Percentiles rank a stretch among this genome's conserved stretches.
phyloP scores from a whole-genome alignment of 2,329 filamentous ascomycete genomes.

The Botrytis aclada region DNA sequence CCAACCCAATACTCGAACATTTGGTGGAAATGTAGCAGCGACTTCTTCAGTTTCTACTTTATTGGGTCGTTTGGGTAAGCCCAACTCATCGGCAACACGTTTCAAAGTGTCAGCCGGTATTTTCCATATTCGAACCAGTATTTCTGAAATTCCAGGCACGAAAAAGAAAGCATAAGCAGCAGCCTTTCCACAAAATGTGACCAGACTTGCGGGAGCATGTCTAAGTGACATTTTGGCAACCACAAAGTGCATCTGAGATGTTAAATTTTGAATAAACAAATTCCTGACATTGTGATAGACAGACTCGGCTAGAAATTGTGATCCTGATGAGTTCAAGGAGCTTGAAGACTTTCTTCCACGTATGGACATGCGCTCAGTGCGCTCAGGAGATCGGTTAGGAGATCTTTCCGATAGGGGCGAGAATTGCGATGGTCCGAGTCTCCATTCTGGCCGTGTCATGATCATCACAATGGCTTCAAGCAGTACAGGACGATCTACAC shows the following conservation, averaged over 20 bases:
- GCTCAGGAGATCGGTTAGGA: constrained; percentile 31
- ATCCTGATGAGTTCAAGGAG: constrained; percentile 56
- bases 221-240: constrained; percentile 70
- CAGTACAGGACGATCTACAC: constrained; percentile 65
- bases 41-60: constrained; percentile 41
- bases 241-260: constrained; percentile 68
- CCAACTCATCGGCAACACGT: constrained; percentile 59
- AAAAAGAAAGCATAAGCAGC: constrained; percentile 74
- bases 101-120: constrained; percentile 56
- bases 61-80: constrained; percentile 53
- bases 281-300: constrained; percentile 71
- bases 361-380: constrained; percentile 29
- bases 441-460: constrained; percentile 71
- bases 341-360: constrained; percentile 42
- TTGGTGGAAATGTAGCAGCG: constrained; percentile 40
- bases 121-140: constrained; percentile 64
- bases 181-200: constrained; percentile 70
- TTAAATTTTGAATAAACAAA: constrained; percentile 65
- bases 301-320: constrained; percentile 66
- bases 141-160: constrained; percentile 66
- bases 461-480: constrained; percentile 67
- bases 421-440: constrained; percentile 56
- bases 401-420: constrained; percentile 48
- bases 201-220: constrained; percentile 52
- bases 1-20: constrained; percentile 59